Percentiles rank a stretch among this genome's conserved stretches.
Conservation (phyloP, 176 grass and related monocot genomes). For the Tillandsia leiboldiana region DNA sequence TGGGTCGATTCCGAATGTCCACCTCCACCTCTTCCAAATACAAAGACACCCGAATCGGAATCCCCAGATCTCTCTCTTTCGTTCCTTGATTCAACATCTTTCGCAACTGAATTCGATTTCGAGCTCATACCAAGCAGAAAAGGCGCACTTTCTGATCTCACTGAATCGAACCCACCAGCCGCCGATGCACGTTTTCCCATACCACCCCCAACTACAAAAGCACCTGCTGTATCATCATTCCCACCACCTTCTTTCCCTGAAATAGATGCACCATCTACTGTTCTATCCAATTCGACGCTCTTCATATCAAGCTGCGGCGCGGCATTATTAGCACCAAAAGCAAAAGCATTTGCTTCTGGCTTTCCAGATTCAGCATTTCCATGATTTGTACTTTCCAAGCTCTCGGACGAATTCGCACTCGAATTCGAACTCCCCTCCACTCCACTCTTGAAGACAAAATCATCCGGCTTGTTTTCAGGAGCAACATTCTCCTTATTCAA, state of each 20-base stretch:
- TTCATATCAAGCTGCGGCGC: neutral
- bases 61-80: neutral
- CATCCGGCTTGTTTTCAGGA: neutral
- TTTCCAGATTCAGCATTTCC: constrained; percentile 1
- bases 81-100: neutral
- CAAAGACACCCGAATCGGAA: neutral
- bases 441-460: neutral
- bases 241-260: neutral
- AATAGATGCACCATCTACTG: neutral
- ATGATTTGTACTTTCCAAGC: neutral
- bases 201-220: neutral
- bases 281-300: neutral
- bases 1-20: constrained; percentile 1
- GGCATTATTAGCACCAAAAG: neutral
- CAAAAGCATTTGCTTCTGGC: constrained; percentile 4
- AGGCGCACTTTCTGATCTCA: too few species aligned
- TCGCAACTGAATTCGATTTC: neutral
- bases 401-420: neutral
- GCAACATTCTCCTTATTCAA: constrained; percentile 1
- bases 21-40: neutral
- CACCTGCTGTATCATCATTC: neutral
- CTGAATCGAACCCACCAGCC: too few species aligned
- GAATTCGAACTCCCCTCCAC: constrained; percentile 3
- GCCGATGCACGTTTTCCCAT: too few species aligned
- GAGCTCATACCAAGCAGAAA: too few species aligned